These are phyloP conservation scores for Pseudogymnoascus sp. DNA, from an alignment of 2,329 filamentous ascomycete genomes.

Conservation along the genomic window DNA sequence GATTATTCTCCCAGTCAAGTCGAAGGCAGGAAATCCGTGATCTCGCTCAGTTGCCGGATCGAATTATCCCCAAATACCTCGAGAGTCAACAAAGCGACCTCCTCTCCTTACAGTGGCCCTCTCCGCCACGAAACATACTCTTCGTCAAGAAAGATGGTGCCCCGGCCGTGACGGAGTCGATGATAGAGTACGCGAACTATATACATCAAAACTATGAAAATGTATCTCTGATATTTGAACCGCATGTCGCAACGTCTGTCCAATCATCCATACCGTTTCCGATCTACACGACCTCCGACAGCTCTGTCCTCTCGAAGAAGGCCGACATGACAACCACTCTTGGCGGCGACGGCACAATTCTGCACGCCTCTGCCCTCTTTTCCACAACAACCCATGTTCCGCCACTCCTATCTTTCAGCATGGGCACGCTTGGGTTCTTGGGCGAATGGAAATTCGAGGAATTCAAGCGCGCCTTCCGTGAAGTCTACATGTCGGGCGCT, in stretches of 20 bases:
- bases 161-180: conserved; percentile 28
- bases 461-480: conserved; percentile 83
- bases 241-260: conserved; percentile 61
- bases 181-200: conserved; percentile 34
- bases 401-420: conserved; percentile 88
- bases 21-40: conserved; percentile 42
- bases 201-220: conserved; percentile 72
- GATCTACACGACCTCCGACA: conserved; percentile 49
- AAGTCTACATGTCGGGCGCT: conserved; percentile 80
- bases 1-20: conserved; percentile 13
- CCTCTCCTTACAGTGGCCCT: conserved; percentile 59
- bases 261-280: conserved; percentile 67
- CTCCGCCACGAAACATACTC: conserved; percentile 60
- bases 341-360: conserved; percentile 85
- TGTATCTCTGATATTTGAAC: conserved; percentile 78
- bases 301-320: conserved; percentile 59
- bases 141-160: conserved; percentile 60
- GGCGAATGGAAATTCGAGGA: conserved; percentile 95
- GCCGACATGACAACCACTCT: conserved; percentile 85
- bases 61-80: conserved; percentile 58
- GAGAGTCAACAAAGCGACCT: conserved; percentile 53
- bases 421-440: conserved; percentile 91
- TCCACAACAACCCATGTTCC: conserved; percentile 75
- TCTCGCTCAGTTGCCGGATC: conserved; percentile 42
- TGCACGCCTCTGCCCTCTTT: conserved; percentile 80